Percentiles rank a stretch among this genome's conserved stretches.
Evolutionary conservation across 2,329 filamentous ascomycete species (phyloP).

Genomic region (Epichloe glyceriae): DNA sequence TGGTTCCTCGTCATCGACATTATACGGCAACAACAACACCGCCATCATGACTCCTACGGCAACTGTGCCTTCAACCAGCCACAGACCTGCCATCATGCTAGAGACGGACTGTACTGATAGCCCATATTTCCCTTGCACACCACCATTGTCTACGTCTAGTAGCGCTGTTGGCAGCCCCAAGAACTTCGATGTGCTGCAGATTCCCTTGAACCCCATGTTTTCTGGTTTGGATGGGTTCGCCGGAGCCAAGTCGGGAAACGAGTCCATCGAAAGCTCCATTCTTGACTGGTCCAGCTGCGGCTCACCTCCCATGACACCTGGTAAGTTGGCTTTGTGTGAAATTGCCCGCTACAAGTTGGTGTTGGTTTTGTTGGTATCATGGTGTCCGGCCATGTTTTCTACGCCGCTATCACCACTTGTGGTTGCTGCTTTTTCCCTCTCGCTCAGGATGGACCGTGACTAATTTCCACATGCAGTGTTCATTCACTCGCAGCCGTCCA

Average conservation of each 20-base stretch:
- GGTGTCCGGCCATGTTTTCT: neutral
- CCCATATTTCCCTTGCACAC: conserved; percentile 71
- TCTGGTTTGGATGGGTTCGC: conserved; percentile 55
- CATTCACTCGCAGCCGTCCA: conserved; percentile 32
- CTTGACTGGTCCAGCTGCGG: conserved; percentile 65
- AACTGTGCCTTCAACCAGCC: conserved; percentile 59
- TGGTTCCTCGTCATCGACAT: conserved; percentile 43
- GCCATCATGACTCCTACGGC: conserved; percentile 60
- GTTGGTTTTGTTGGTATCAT: neutral
- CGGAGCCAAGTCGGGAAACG: conserved; percentile 55
- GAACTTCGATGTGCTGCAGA: conserved; percentile 62
- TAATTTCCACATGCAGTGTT: conserved; percentile 33
- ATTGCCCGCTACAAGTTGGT: neutral
- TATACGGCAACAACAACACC: conserved; percentile 42
- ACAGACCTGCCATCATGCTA: conserved; percentile 67
- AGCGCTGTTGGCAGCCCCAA: conserved; percentile 81
- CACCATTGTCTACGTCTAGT: conserved; percentile 71
- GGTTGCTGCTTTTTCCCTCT: neutral
- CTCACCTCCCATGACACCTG: conserved; percentile 81
- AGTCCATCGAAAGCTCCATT: conserved; percentile 61
- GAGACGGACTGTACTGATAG: conserved; percentile 63
- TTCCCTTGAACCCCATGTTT: conserved; percentile 71
- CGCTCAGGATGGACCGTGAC: conserved; percentile 12
- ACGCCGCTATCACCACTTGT: neutral
- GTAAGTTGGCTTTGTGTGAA: conserved; percentile 42